Base-by-base conservation (phyloP, 306 rosid species). In the Casuarina glauca region DNA sequence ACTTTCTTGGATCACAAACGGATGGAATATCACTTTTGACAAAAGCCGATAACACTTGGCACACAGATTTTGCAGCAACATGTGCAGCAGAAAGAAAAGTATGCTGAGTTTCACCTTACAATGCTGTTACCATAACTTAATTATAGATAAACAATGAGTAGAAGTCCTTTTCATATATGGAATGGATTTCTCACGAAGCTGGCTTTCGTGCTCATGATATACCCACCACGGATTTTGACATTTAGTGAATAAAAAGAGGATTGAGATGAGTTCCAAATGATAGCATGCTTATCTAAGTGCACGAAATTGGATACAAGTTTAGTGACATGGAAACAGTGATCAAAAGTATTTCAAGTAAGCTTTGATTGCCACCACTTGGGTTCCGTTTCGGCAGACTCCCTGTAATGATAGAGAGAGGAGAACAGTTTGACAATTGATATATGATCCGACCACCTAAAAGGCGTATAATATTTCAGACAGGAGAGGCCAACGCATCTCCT, bases 381-480 rank as follows among this genome's bases (percentile, higher is more conserved):
- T 76, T 67, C 19, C 20, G 38, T 76, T 12, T 42, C 9, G 66
- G 53, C 16, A 43, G 43, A 67, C 44, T 26, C 74, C 64, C 45
- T 50, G 41, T 10, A 41, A 36, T 58, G 75, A 69, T 57, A 2
- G 69, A 51, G 66, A 76, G 54, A 52, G 73, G 68, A 43, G 70
- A 57, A 70, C 81, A 69, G 20, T 53, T 77, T 77, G 49, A 77
- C 42, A 54, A 77, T 69, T 77, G 80, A 44, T 1, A 10, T 9
- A 32, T 54, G 74, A 69, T 42, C 80, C 60, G 75, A 77, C 69
- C 69, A 66, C 58, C 80, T 19, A 66, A 76, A 75, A 51, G 46
- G 19, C 66, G 13, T 38, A 3, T 55, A 55, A 44, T 35, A 3
- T 69, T 77, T 10, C 49, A 66, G 70, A 66, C 70, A 66, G 3